Percentiles rank a stretch among this genome's conserved stretches.
These are phyloP conservation scores for Arthromyces matolae DNA, from an alignment of 768 basidiomycete species.

Conservation along the genomic window DNA sequence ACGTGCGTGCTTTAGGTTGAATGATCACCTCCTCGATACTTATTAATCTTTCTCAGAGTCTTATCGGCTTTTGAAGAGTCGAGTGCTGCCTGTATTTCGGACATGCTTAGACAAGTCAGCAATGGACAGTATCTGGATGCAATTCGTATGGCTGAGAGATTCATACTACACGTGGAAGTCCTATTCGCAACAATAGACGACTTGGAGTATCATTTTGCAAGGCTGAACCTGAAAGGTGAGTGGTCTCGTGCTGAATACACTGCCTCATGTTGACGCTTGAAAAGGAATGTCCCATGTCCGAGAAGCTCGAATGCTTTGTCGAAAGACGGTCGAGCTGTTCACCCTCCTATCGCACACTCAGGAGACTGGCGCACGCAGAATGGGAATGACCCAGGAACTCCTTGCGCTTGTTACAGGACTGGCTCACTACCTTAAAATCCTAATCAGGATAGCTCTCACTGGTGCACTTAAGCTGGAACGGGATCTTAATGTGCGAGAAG, in stretches of 20 bases:
- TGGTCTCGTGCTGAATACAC: slow-evolving; percentile 10
- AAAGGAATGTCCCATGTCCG: slow-evolving; percentile 96
- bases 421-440: slow-evolving; percentile 98
- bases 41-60: slow-evolving; percentile 47
- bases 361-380: slow-evolving; percentile 83
- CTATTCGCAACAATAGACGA: slow-evolving; percentile 97
- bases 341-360: slow-evolving; percentile 94
- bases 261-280: slow-evolving; percentile 15
- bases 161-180: slow-evolving; percentile 97
- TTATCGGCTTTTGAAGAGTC: slow-evolving; percentile 98
- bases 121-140: slow-evolving; percentile 95
- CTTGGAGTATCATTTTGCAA: slow-evolving; percentile 82
- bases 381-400: slow-evolving; percentile 96
- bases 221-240: slow-evolving; percentile 81
- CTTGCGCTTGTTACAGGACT: slow-evolving; percentile 97
- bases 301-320: slow-evolving; percentile 97
- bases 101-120: slow-evolving; percentile 97
- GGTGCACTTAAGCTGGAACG: slow-evolving; percentile 94
- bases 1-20: slow-evolving; percentile 57
- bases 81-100: slow-evolving; percentile 98
- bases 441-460: slow-evolving; percentile 95
- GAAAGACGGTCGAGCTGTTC: slow-evolving; percentile 98
- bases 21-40: slow-evolving; percentile 10
- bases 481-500: slow-evolving; percentile 77
- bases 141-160: slow-evolving; percentile 97